Evolutionary conservation across 2,329 filamentous ascomycete species (phyloP).

Genomic region (Verticillium dahliae): DNA sequence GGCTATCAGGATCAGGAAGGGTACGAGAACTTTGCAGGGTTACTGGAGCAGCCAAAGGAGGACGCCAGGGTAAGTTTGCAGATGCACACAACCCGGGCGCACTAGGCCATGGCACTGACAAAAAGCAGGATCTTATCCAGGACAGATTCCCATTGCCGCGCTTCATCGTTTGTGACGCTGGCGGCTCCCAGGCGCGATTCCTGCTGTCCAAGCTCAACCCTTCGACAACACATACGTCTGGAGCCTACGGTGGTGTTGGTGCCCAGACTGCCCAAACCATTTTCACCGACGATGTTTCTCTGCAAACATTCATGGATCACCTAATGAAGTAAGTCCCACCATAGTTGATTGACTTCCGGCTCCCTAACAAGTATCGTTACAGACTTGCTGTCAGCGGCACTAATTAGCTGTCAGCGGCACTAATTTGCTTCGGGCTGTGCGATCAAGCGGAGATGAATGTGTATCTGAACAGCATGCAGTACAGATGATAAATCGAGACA

Average conservation of each 20-base stretch:
- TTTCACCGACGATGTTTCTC: conserved; percentile 95
- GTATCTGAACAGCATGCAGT: too few relatives aligned
- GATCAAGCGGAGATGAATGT: neutral
- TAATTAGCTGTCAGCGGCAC: conserved; percentile 56
- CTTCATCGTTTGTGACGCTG: conserved; percentile 98
- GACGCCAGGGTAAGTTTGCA: conserved; percentile 71
- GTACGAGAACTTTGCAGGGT: conserved; percentile 87
- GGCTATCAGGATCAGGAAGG: conserved; percentile 97
- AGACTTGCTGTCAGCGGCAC: conserved; percentile 59
- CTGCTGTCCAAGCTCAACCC: conserved; percentile 95
- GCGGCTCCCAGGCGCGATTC: conserved; percentile 95
- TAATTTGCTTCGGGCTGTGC: conserved; percentile 33
- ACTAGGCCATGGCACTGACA: conserved; percentile 12
- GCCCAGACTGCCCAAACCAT: conserved; percentile 91
- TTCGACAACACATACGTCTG: conserved; percentile 90
- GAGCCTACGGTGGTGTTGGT: conserved; percentile 82
- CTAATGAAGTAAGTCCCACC: conserved; percentile 80
- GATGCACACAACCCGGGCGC: conserved; percentile 1
- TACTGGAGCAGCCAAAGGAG: conserved; percentile 91
- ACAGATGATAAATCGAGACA: too few relatives aligned
- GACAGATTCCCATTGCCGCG: conserved; percentile 97
- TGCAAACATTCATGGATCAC: conserved; percentile 99
- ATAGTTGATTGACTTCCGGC: neutral
- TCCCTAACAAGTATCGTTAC: conserved; percentile 6
- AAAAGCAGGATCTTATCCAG: conserved; percentile 76